Evolutionary conservation across 176 grass and related monocot genomes (phyloP), one percentile per base, ranked within the genome.

Genomic region (Paspalum vaginatum): DNA sequence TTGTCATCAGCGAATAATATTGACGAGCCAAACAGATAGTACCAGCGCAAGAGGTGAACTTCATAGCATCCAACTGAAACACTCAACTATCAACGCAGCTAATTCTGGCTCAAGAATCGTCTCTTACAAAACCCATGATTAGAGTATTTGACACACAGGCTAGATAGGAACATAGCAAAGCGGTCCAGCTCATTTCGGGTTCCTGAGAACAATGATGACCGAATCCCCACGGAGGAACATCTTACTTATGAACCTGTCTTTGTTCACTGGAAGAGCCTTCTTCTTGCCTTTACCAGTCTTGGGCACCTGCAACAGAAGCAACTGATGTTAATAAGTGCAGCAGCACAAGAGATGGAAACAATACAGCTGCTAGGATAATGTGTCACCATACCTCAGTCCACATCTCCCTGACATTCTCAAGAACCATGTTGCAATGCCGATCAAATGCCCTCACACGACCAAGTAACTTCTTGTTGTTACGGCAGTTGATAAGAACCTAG

Each of bases 231-330:
- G 83, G 55, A 98, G 92, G 71, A 98, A 98, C 86, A 98, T 98
- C 90, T 98, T 98, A 73, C 95, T 95, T 15, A 98, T 98, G 84
- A 95, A 95, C 59, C 92, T 90, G 71, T 95, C 92, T 82, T 98
- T 98, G 88, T 95, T 98, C 54, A 98, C 88, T 0, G 92, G 90
- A 62, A 95, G 92, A 40, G 95, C 92, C 85, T 95, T 95, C 86
- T 97, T 97, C 91, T 97, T 97, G 50, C 94, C 94, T 85, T 94
- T 97, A 45, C 94, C 94, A 13, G 94, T 94, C 89, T 90, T 97
- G 38, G 94, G 94, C 47, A 92, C 72, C 94, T 97, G 75, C 52
- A 61, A 53, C 17, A 5, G 14, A 10, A 53, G 75, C 15, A 75
- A 43, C 4, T 11, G 1, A 65, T 58, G 55, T 72, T 64, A 72